Percentiles rank a stretch among this genome's conserved stretches.
Conservation (phyloP, 345 rosid species). For the Eucalyptus dawsonii region DNA sequence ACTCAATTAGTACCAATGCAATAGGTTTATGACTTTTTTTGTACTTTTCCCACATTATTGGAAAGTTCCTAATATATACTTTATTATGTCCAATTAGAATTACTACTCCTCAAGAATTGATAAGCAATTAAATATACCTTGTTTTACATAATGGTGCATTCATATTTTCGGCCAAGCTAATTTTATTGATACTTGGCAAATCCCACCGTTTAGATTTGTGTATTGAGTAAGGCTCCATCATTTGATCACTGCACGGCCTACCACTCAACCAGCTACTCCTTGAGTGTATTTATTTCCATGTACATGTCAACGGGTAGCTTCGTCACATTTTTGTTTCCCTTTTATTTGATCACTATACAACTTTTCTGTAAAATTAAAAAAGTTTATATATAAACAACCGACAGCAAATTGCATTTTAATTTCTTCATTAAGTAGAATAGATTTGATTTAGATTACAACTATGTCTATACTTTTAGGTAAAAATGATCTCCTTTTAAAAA, state of each 20-base stretch:
- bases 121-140: background rate
- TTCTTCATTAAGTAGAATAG: no score
- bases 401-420: background rate
- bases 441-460: background rate
- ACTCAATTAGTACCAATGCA: no score
- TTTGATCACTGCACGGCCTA: no score
- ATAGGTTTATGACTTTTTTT: no score
- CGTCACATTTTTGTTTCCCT: background rate
- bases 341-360: background rate
- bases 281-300: no score
- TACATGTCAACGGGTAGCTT: background rate
- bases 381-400: no score
- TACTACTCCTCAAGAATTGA: no score
- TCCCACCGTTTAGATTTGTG: no score
- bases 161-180: background rate
- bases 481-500: no score
- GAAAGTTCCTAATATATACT: background rate
- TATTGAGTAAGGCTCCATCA: background rate
- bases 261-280: background rate
- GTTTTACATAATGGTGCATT: no score
- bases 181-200: background rate
- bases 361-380: no score
- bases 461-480: background rate
- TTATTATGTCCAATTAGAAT: background rate
- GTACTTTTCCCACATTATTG: background rate